These are phyloP conservation scores for Pleurotus giganteus DNA, from an alignment of 768 basidiomycete species.

Conservation along the genomic window DNA sequence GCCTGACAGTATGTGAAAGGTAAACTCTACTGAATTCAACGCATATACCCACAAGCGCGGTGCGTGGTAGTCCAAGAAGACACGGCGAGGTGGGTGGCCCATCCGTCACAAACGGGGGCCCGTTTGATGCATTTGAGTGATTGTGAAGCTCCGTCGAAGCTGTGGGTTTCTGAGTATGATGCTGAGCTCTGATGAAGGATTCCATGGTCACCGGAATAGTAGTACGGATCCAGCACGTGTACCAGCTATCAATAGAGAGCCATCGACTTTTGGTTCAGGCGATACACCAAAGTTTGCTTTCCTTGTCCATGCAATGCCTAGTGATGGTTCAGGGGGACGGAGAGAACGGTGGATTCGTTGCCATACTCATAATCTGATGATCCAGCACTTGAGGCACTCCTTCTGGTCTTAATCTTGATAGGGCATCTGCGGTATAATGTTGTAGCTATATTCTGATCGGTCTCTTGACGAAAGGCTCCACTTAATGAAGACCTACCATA, in stretches of 20 bases:
- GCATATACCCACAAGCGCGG: slow-evolving; percentile 38
- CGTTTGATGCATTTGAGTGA: slow-evolving; percentile 33
- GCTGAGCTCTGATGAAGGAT: neutral
- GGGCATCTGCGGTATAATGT: neutral
- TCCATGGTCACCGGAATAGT: slow-evolving; percentile 49
- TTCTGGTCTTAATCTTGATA: neutral
- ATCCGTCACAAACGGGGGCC: slow-evolving; percentile 47
- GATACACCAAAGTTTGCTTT: slow-evolving; percentile 54
- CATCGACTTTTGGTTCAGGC: slow-evolving; percentile 50
- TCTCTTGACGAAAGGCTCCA: too few relatives aligned
- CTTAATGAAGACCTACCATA: slow-evolving; percentile 45
- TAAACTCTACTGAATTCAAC: slow-evolving; percentile 1
- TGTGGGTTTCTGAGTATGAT: slow-evolving; percentile 10
- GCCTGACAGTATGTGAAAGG: slow-evolving; percentile 35
- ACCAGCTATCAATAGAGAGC: slow-evolving; percentile 68
- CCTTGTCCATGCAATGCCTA: slow-evolving; percentile 71
- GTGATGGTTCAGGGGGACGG: neutral
- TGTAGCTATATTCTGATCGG: slow-evolving; percentile 13
- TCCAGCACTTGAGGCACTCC: slow-evolving; percentile 35
- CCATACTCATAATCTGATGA: slow-evolving; percentile 59
- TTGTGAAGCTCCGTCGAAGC: slow-evolving; percentile 22
- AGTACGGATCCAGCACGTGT: slow-evolving; percentile 62
- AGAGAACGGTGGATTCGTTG: slow-evolving; percentile 13
- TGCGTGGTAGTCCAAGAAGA: slow-evolving; percentile 48
- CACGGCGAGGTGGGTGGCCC: slow-evolving; percentile 65